A percentile compares a stretch with the other conserved stretches of the same genome.
Evolutionary conservation across 768 basidiomycete species (phyloP).

Genomic region (Trametes cinnabarina): DNA sequence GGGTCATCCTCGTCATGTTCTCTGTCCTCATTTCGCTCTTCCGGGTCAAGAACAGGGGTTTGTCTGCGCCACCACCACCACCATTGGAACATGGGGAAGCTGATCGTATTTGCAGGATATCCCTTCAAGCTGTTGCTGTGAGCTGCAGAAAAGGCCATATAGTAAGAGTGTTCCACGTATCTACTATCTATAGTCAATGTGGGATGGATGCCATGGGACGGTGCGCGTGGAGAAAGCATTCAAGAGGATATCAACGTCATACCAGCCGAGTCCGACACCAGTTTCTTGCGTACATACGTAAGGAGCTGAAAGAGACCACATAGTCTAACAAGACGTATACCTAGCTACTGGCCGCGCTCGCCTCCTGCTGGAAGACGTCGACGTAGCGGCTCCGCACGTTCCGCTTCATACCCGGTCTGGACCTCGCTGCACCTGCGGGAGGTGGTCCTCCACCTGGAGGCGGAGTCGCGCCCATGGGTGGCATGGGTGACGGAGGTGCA

Average conservation of each 20-base stretch:
- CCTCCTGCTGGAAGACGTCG: slow-evolving; percentile 72
- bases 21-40: slow-evolving; percentile 85
- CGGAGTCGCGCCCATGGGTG: slow-evolving; percentile 31
- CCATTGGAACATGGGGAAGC: not conserved
- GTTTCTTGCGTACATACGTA: slow-evolving; percentile 8
- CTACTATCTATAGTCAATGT: slow-evolving; percentile 19
- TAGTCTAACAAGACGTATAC: not conserved
- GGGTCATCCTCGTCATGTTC: slow-evolving; percentile 78
- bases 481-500: slow-evolving; percentile 29
- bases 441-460: slow-evolving; percentile 39
- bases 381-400: slow-evolving; percentile 84
- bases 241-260: slow-evolving; percentile 3
- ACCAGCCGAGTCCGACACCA: not conserved
- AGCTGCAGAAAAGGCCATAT: slow-evolving; percentile 13
- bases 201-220: slow-evolving; percentile 3
- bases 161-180: slow-evolving; percentile 16
- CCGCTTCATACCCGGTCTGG: slow-evolving; percentile 68
- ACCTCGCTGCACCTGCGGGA: slow-evolving; percentile 49
- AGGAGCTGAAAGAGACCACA: not conserved
- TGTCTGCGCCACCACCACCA: slow-evolving; percentile 16
- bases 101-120: slow-evolving; percentile 49
- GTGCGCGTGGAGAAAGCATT: slow-evolving; percentile 6
- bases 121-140: slow-evolving; percentile 78
- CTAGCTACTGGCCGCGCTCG: slow-evolving; percentile 5
- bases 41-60: slow-evolving; percentile 87